Evolutionary conservation across 192 early-diverging fungal genomes (phyloP), one percentile per base, ranked within the genome.

Genomic region (Gryganskiella cystojenkinii): DNA sequence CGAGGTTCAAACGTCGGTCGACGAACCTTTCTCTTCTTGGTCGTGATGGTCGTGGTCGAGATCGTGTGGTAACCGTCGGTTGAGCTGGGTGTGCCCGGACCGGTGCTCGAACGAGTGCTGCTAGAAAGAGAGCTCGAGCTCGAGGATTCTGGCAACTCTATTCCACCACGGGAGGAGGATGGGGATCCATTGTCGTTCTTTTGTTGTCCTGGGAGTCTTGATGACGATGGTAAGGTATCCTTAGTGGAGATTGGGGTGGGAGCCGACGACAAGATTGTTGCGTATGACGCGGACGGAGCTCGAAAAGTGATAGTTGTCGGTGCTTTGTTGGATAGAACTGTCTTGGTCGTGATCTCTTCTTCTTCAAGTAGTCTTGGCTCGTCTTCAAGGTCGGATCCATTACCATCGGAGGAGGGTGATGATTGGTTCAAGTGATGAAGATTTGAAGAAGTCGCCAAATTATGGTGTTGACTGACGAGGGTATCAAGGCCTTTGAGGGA

Each of bases 1-100:
- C 82, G 71, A 2, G 82, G 46, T 49, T 80, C 66, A 35, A 83
- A 83, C 15, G 64, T 80, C 6, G 66, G 68, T 20, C 64, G 57
- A 44, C 82, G 82, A 19, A 78, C 66, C 35, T 69, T 67, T 43
- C 74, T 65, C 43, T 69, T 78, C 65, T 51, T 57, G 27, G 46
- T 64, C 3, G 65, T 64, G 54, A 56, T 49, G 33, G 58, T 67
- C 1, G 50, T 69, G 22, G 64, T 78, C 5, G 72, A 55, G 34
- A 69, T 64, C 27, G 74, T 46, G 34, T 69, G 65, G 52, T 43
- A 69, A 31, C 40, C 61, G 33, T 78, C 61, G 0, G 54, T 40
- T 1, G 74, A 69, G 50, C 25, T 59, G 24, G 74, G 56, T 2
- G 65, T 78, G 19, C 67, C 66, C 44, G 74, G 67, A 8, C 59